Evolutionary conservation across 768 basidiomycete genomes (phyloP).

Genomic region (Leccinellum rugosiceps): DNA sequence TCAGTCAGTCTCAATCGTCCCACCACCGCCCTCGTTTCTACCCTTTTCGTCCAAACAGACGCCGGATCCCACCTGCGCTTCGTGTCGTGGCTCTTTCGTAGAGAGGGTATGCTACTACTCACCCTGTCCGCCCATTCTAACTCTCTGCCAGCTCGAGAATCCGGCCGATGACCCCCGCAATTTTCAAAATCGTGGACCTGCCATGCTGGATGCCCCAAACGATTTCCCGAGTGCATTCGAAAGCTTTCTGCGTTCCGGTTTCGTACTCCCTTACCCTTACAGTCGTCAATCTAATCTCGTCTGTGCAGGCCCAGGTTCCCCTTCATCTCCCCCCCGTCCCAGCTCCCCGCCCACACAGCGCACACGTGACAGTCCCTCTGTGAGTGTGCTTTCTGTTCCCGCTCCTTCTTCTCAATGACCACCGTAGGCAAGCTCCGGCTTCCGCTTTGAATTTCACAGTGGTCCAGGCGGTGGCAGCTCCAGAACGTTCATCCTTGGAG

Average conservation of each 20-base stretch:
- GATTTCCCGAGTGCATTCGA: slow-evolving; percentile 42
- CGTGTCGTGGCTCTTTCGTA: slow-evolving; percentile 78
- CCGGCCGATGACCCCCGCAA: slow-evolving; percentile 71
- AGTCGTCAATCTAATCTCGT: neutral
- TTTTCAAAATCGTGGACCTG: slow-evolving; percentile 43
- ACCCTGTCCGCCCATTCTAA: neutral
- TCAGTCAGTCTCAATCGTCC: slow-evolving; percentile 31
- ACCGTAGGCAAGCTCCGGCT: slow-evolving; percentile 19
- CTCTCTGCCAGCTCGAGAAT: slow-evolving; percentile 61
- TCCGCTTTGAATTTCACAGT: slow-evolving; percentile 37
- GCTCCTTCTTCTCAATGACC: neutral
- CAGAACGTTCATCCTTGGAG: slow-evolving; percentile 38
- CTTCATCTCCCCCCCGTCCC: slow-evolving; percentile 6
- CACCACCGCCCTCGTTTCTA: neutral
- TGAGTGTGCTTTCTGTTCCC: neutral
- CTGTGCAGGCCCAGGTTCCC: slow-evolving; percentile 2
- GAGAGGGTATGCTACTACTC: slow-evolving; percentile 49
- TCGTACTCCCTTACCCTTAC: slow-evolving; percentile 5
- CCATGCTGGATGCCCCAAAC: slow-evolving; percentile 24
- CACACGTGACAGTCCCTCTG: slow-evolving; percentile 14
- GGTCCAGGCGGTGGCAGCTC: slow-evolving; percentile 26
- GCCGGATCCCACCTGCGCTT: slow-evolving; percentile 80
- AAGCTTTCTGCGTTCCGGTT: slow-evolving; percentile 44
- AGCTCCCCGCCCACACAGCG: slow-evolving; percentile 16
- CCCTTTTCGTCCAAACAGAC: slow-evolving; percentile 41